Conservation (phyloP, 768 basidiomycete genomes). For the Leccinum disarticulatum region DNA sequence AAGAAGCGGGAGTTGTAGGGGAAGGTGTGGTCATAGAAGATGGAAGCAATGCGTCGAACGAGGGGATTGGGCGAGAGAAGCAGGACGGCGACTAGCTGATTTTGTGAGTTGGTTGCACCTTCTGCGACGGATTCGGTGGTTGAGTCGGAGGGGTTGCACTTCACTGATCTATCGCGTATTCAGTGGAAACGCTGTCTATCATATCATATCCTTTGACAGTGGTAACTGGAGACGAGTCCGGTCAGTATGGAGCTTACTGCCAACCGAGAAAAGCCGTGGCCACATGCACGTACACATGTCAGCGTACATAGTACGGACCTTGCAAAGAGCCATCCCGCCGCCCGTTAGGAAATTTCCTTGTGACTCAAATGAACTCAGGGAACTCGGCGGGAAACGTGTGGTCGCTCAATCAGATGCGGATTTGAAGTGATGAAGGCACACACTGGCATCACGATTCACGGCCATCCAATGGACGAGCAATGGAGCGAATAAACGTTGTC, state of each 20-base stretch:
- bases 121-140: neutral
- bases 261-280: too few species aligned
- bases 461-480: neutral
- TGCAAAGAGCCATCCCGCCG: neutral
- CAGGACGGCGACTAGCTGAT: neutral
- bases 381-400: neutral
- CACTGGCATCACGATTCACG: neutral
- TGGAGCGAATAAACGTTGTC: neutral
- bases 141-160: neutral
- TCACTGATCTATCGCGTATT: neutral
- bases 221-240: neutral
- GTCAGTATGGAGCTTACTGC: neutral
- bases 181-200: neutral
- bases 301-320: neutral
- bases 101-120: neutral
- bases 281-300: neutral
- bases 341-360: neutral
- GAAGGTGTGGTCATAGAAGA: neutral
- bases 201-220: neutral
- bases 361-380: neutral
- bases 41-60: conserved; percentile 1
- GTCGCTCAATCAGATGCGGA: neutral
- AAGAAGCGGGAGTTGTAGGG: conserved; percentile 24
- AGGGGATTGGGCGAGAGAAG: neutral
- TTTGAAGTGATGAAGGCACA: neutral